Evolutionary conservation across 805 yeast species (phyloP).

Genomic region (Kodamaea laetipori): DNA sequence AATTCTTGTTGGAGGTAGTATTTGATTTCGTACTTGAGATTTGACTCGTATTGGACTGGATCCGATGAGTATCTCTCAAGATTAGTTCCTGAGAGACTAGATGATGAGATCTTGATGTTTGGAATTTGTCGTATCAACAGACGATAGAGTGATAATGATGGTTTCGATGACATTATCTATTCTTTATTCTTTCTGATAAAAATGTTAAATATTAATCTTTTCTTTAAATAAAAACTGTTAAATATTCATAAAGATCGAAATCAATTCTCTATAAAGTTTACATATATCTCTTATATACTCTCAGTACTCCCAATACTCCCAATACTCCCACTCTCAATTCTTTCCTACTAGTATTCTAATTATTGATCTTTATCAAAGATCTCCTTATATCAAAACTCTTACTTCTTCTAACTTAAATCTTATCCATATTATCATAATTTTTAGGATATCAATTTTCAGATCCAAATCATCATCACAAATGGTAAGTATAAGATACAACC

Average conservation of each 20-base stretch:
- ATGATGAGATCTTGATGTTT: not conserved
- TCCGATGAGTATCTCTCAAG: not conserved
- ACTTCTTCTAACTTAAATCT: no score
- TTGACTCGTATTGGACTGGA: constrained; percentile 1
- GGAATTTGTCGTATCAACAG: constrained; percentile 3
- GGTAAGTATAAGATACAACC: not conserved
- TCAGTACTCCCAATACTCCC: no score
- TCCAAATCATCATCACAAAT: not conserved
- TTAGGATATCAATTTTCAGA: no score
- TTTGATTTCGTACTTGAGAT: constrained; percentile 4
- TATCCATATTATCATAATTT: no score
- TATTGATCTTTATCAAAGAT: no score
- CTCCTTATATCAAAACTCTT: no score
- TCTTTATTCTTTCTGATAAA: not conserved
- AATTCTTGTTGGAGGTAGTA: constrained; percentile 5
- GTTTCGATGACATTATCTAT: not conserved
- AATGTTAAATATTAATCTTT: not conserved
- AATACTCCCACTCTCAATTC: no score
- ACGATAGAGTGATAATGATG: constrained; percentile 2
- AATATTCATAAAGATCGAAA: no score
- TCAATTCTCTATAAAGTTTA: no score
- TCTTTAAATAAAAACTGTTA: no score
- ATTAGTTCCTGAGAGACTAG: not conserved
- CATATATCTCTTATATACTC: no score
- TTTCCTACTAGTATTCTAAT: no score